Evolutionary conservation across 2,329 filamentous ascomycete genomes (phyloP).

Genomic region (Alternaria triticimaculans): DNA sequence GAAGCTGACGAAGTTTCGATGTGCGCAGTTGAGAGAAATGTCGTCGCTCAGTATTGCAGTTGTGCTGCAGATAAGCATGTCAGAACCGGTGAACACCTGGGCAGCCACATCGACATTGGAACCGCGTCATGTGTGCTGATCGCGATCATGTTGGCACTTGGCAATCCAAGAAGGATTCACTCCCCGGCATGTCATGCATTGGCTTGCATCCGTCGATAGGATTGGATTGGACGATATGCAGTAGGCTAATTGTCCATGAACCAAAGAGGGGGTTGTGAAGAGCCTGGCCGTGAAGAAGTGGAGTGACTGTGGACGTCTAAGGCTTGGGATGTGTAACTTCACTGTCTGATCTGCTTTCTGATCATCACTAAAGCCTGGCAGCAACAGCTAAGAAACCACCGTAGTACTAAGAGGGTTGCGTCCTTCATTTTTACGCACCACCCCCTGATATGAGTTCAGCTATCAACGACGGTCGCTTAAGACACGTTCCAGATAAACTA

Average conservation of each 20-base stretch:
- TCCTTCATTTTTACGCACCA: too few species aligned
- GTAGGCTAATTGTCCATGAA: background rate
- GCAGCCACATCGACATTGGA: background rate
- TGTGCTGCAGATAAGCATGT: background rate
- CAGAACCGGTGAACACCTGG: background rate
- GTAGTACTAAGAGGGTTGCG: too few species aligned
- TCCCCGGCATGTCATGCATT: background rate
- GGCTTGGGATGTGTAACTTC: too few species aligned
- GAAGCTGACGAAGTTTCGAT: too few species aligned
- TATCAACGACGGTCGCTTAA: background rate
- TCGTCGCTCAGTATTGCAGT: background rate
- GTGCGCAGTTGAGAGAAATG: too few species aligned
- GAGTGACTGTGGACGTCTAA: too few species aligned
- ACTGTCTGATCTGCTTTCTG: too few species aligned
- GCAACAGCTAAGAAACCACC: too few species aligned
- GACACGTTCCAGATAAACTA: background rate
- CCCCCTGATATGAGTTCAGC: too few species aligned
- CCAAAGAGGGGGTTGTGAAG: too few species aligned
- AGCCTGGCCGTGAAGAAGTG: too few species aligned
- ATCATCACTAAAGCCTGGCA: too few species aligned
- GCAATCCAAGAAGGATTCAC: background rate
- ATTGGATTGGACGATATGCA: rapidly evolving
- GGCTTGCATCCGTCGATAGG: background rate
- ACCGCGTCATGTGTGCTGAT: background rate
- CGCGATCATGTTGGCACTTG: background rate